Base-by-base conservation (phyloP, 331 rosid species). In the Malus hybrid region DNA sequence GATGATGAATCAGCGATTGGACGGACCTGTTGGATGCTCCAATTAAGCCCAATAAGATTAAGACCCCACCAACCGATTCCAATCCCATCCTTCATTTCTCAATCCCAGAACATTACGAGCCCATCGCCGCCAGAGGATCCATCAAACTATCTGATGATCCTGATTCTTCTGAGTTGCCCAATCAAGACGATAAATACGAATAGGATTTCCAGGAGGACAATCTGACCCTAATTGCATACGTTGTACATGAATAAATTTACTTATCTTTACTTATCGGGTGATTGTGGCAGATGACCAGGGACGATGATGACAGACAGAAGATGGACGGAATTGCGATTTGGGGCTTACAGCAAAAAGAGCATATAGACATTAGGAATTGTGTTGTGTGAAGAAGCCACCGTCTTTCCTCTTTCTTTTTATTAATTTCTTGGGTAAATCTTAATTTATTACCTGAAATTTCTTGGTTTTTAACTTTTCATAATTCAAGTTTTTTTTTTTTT, bases 81-180 rank as follows among this genome's bases (percentile, higher is more conserved):
- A 87, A 83, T 84, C 88, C 90, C 90, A 87, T 87, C 78, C 82
- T 80, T 82, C 80, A 80, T 80, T 62, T 77, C 76, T 65, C 82
- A 76, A 76, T 33, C 75, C 68, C 74, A 36, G 77, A 69, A 65
- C 76, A 67, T 73, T 59, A 71, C 69, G 71, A 48, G 19, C 63
- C 74, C 77, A 74, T 52, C 81, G 46, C 60, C 71, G 28, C 60
- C 71, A 73, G 68, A 46, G 57, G 81, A 80, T 78, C 83, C 79
- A 75, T 70, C 80, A 55, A 55, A 24, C n/a, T 56, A 72, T 56
- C 48, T 11, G 52, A 34, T 56, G 55, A 60, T 60, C 10, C 67
- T 6, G 73, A 50, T 68, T 67, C n/a, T 16, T 64, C 46, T 57
- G 55, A n/a, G 71, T 46, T 22, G n/a, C 44, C 20, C 56, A 63